A percentile compares a stretch with the other conserved stretches of the same genome.
phyloP scores from a whole-genome alignment of 441 rosid species.

The Jatropha podagrica region DNA sequence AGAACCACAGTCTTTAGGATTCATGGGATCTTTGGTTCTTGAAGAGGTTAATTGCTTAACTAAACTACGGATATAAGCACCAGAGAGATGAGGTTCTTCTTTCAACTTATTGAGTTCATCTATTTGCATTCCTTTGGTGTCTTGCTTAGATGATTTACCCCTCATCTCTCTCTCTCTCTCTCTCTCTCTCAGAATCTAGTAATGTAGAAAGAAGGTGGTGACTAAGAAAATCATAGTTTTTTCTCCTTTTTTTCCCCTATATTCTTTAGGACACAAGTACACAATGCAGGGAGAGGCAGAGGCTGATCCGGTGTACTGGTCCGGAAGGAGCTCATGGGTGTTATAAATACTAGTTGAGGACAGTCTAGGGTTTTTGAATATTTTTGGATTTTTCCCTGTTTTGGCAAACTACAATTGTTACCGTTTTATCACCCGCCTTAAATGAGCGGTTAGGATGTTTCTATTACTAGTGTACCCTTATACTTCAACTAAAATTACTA shows the following conservation, averaged over 20 bases:
- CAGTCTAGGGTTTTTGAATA: slow-evolving; percentile 35
- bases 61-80: slow-evolving; percentile 78
- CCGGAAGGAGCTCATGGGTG: slow-evolving; percentile 55
- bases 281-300: slow-evolving; percentile 46
- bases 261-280: slow-evolving; percentile 54
- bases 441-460: slow-evolving; percentile 46
- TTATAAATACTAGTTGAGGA: slow-evolving; percentile 70
- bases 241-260: slow-evolving; percentile 17
- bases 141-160: slow-evolving; percentile 49
- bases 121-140: slow-evolving; percentile 36
- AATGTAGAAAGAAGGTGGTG: slow-evolving; percentile 27
- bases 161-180: slow-evolving; percentile 34
- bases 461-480: slow-evolving; percentile 39
- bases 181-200: slow-evolving; percentile 22
- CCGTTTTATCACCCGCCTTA: slow-evolving; percentile 46
- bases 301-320: slow-evolving; percentile 42
- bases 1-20: slow-evolving; percentile 35
- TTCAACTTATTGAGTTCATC: slow-evolving; percentile 44
- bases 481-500: slow-evolving; percentile 11
- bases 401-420: slow-evolving; percentile 53
- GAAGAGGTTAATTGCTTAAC: slow-evolving; percentile 78
- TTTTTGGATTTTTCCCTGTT: slow-evolving; percentile 54
- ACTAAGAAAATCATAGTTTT: slow-evolving; percentile 35
- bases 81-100: slow-evolving; percentile 62
- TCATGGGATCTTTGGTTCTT: slow-evolving; percentile 48